Evolutionary conservation across 192 early-diverging fungal genomes (phyloP), one percentile per base, ranked within the genome.

Genomic region (Chytriomyces sp.): DNA sequence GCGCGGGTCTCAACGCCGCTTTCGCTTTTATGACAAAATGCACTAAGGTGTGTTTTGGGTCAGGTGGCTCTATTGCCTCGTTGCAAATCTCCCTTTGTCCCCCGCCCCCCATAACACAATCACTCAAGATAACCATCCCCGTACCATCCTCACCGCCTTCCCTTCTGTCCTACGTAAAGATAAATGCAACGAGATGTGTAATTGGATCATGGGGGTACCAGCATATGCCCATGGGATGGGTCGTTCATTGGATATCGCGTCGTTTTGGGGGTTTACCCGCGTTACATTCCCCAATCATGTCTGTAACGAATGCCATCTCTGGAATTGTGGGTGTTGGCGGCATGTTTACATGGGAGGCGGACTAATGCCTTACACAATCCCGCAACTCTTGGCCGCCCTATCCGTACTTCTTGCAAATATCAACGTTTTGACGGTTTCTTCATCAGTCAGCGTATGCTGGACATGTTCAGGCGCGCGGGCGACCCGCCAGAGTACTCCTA

Each of bases 361-460:
- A 14, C 38, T 72, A 6, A 22, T 79, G 17, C 77, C 77, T 8
- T 39, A 70, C 70, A 64, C 77, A 26, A 14, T 63, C 36, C 28
- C 77, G 2, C 75, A 79, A 38, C 63, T 79, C 3, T 60, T 79
- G 7, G 77, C 75, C 17, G 77, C 77, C 22, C n/a, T 64, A 1
- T 79, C 77, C 4, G 75, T 79, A 1, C 49, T 79, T 19, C 30
- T 79, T 36, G 77, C 77, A 3, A 79, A 68, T n/a, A 77, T 79
- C 64, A 79, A 79, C 65, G 59, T 79, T 14, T 78, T 72, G 77
- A 75, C 26, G 77, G 77, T 1, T 79, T 79, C 70, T 55, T 79
- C 5, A 37, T 79, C 39, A 68, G 75, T 31, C 75, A 78, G 52
- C 39, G 77, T 19, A 79, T 79, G 77, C 68, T 79, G 33, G 71